phyloP scores from a whole-genome alignment of 768 basidiomycete species.

The Mycena venus region DNA sequence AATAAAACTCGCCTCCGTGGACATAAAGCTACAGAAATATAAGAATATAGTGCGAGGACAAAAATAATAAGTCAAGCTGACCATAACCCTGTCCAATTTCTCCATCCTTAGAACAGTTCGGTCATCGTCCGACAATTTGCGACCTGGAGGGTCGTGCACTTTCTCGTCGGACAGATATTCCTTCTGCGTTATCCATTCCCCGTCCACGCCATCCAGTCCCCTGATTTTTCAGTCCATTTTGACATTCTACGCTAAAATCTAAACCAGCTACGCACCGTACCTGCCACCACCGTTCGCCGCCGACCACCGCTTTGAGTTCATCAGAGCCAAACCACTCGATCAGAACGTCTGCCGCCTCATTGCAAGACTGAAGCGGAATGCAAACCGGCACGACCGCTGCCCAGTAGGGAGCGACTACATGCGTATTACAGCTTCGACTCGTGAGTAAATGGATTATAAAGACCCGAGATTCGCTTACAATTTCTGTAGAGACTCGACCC shows the following conservation, averaged over 20 bases:
- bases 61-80: constrained; percentile 33
- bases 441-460: background rate
- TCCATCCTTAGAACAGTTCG: constrained; percentile 64
- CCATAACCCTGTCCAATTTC: constrained; percentile 69
- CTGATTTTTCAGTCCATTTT: too few species aligned
- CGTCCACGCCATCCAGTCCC: constrained; percentile 77
- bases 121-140: constrained; percentile 52
- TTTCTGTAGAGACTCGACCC: constrained; percentile 77
- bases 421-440: constrained; percentile 70
- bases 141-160: constrained; percentile 33
- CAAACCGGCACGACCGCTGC: constrained; percentile 69
- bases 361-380: constrained; percentile 70
- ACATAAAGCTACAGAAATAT: constrained; percentile 66
- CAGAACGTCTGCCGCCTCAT: constrained; percentile 74
- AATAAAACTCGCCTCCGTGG: constrained; percentile 63
- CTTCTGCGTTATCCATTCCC: constrained; percentile 71
- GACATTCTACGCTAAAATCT: too few species aligned
- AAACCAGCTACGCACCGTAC: too few species aligned
- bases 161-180: constrained; percentile 52
- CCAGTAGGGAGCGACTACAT: constrained; percentile 77
- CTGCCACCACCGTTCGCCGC: constrained; percentile 89
- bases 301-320: constrained; percentile 75
- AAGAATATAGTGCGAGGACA: background rate
- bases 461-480: constrained; percentile 57
- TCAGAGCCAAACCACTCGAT: constrained; percentile 81